These are phyloP conservation scores for Leccinum pachyderme DNA, from an alignment of 1,284 basidiomycete species.

Conservation along the genomic window DNA sequence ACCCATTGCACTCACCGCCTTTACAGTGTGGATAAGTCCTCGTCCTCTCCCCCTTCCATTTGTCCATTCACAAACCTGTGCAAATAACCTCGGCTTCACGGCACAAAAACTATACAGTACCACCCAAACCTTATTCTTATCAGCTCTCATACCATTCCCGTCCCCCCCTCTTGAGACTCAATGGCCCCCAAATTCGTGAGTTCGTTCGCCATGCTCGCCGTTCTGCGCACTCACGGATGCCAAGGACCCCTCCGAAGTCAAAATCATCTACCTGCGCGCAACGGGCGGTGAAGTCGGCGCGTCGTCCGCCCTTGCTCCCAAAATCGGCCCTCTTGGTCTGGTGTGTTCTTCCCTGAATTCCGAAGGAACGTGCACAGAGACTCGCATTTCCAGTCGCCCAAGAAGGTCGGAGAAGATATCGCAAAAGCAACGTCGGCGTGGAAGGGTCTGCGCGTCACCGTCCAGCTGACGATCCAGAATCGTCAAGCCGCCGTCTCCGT, in stretches of 20 bases:
- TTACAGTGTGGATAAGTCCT: constrained; percentile 13
- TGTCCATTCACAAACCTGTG: constrained; percentile 10
- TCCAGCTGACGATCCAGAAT: constrained; percentile 99
- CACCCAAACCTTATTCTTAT: constrained; percentile 47
- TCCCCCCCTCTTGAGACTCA: constrained; percentile 16
- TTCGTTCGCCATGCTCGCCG: not conserved
- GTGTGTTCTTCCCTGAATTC: constrained; percentile 48
- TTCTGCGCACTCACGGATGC: constrained; percentile 14
- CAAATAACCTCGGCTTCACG: constrained; percentile 28
- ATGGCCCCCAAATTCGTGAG: constrained; percentile 82
- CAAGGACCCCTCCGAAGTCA: constrained; percentile 91
- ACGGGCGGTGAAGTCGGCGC: constrained; percentile 99
- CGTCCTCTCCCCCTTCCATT: no score
- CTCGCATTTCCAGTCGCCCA: constrained; percentile 75
- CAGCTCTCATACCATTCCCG: not conserved
- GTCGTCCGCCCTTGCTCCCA: constrained; percentile 97
- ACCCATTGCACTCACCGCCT: constrained; percentile 62
- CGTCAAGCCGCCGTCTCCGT: constrained; percentile 97
- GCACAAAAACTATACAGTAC: constrained; percentile 51
- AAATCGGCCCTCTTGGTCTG: constrained; percentile 99
- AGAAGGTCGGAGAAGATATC: constrained; percentile 99
- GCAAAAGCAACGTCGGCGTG: constrained; percentile 98
- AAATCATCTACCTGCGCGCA: constrained; percentile 99
- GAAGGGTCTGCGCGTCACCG: constrained; percentile 99
- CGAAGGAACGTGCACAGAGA: constrained; percentile 1